phyloP scores from a whole-genome alignment of 192 early-diverging fungal species.

The Coemansia sp. region DNA sequence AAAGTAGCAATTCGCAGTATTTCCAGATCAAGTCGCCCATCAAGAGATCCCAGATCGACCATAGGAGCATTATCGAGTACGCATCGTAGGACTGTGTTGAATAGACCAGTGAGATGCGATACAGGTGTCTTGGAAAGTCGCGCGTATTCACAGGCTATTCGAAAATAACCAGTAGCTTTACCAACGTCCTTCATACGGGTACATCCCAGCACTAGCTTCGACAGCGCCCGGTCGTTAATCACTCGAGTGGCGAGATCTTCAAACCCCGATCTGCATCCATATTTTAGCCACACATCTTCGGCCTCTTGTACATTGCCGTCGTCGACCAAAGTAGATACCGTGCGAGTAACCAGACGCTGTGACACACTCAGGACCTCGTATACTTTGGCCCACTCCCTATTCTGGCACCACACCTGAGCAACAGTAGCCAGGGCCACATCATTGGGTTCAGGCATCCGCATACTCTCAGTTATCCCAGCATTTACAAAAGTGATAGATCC shows the following conservation, averaged over 20 bases:
- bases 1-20: constrained; percentile 7
- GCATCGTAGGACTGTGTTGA: constrained; percentile 32
- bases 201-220: constrained; percentile 31
- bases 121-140: not conserved
- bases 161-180: constrained; percentile 15
- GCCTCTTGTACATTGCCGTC: constrained; percentile 11
- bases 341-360: constrained; percentile 25
- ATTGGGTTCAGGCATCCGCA: constrained; percentile 22
- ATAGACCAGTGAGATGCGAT: constrained; percentile 6
- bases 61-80: not conserved
- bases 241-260: not conserved
- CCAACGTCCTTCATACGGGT: constrained; percentile 10
- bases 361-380: not conserved
- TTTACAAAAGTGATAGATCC: not conserved
- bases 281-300: constrained; percentile 10
- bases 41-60: not conserved
- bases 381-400: not conserved
- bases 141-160: not conserved
- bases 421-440: constrained; percentile 12
- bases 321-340: constrained; percentile 20
- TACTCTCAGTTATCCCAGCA: not conserved
- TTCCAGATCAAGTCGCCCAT: constrained; percentile 14
- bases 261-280: not conserved
- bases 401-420: constrained; percentile 17
- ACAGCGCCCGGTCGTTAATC: constrained; percentile 27